Conservation (phyloP, 2,329 filamentous ascomycete species). For the Grosmannia serpens region DNA sequence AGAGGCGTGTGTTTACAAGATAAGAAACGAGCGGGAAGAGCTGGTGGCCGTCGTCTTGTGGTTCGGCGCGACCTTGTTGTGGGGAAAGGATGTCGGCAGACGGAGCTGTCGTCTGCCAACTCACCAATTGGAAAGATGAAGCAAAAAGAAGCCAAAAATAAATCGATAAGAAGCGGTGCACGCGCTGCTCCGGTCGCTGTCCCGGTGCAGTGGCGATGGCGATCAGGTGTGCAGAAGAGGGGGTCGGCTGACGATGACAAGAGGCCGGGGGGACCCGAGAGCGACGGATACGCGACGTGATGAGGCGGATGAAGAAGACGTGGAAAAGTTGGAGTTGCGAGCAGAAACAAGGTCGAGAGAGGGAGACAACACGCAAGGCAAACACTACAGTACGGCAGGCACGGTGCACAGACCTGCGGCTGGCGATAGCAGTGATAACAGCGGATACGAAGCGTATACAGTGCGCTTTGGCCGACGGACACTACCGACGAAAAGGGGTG, state of each 20-base stretch:
- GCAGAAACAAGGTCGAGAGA: not conserved
- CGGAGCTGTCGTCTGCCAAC: not conserved
- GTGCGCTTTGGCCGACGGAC: not conserved
- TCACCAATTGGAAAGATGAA: not conserved
- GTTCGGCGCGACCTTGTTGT: not conserved
- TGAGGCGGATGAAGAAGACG: not conserved
- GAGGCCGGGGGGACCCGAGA: not conserved
- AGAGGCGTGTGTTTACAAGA: not conserved
- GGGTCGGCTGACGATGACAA: constrained; percentile 1
- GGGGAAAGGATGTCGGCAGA: not conserved
- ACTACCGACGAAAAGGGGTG: not conserved
- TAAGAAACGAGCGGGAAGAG: not conserved
- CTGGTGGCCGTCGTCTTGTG: not conserved
- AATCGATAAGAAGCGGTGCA: not conserved
- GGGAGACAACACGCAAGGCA: not conserved
- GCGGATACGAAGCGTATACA: not conserved
- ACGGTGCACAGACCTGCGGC: not conserved
- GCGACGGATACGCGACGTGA: not conserved
- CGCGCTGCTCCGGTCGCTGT: not conserved
- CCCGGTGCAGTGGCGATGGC: not conserved
- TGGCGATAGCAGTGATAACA: not conserved
- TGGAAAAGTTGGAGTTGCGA: not conserved
- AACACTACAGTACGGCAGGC: not conserved
- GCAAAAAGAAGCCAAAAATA: not conserved
- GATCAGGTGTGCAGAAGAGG: not conserved